Conservation (phyloP, 768 basidiomycete genomes). For the Termitomyces titanicus region DNA sequence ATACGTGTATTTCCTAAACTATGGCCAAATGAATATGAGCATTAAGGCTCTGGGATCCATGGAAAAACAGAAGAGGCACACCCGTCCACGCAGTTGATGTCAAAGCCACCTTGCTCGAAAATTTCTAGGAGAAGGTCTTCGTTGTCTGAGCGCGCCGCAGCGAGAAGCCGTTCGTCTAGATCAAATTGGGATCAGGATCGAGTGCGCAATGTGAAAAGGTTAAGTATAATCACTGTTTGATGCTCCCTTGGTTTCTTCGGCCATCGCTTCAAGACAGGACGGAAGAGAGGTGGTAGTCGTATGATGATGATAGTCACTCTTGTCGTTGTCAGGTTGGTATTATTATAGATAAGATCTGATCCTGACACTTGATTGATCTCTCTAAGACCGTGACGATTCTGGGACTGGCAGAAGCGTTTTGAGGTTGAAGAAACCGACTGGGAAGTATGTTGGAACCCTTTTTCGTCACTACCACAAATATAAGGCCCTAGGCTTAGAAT, state of each 20-base stretch:
- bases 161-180: slow-evolving; percentile 67
- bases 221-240: slow-evolving; percentile 22
- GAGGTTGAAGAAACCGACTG: too few species aligned
- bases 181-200: not conserved
- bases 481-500: too few species aligned
- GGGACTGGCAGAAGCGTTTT: too few species aligned
- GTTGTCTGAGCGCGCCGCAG: slow-evolving; percentile 72
- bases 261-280: slow-evolving; percentile 8
- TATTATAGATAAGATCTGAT: too few species aligned
- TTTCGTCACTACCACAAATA: too few species aligned
- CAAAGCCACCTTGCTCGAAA: slow-evolving; percentile 50
- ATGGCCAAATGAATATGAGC: slow-evolving; percentile 12
- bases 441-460: too few species aligned
- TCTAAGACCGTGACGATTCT: too few species aligned
- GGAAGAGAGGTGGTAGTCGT: not conserved
- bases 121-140: slow-evolving; percentile 62
- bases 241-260: slow-evolving; percentile 15
- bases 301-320: not conserved
- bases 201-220: not conserved
- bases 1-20: slow-evolving; percentile 79
- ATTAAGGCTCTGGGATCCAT: not conserved
- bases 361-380: too few species aligned
- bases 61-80: slow-evolving; percentile 34
- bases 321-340: too few species aligned
- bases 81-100: slow-evolving; percentile 82